These are phyloP conservation scores for Lasiodiplodia gonubiensis DNA, from an alignment of 2,329 filamentous ascomycete genomes.

Conservation along the genomic window DNA sequence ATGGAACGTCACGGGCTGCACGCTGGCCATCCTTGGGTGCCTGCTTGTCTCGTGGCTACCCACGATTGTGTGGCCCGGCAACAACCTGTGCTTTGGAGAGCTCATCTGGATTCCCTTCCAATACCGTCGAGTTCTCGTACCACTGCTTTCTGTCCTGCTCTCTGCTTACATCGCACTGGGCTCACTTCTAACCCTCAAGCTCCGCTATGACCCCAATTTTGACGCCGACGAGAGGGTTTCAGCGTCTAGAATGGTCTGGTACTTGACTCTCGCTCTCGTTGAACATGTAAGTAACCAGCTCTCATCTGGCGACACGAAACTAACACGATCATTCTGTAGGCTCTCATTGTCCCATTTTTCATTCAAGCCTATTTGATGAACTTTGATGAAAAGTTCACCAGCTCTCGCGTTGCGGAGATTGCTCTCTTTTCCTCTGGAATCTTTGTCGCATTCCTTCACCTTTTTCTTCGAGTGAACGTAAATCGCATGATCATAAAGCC, in stretches of 20 bases:
- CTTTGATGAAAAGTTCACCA: constrained; percentile 53
- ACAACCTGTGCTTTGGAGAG: constrained; percentile 68
- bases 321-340: constrained; percentile 46
- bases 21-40: constrained; percentile 58
- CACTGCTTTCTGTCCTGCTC: constrained; percentile 59
- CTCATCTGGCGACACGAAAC: background rate
- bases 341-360: constrained; percentile 69
- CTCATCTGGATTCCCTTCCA: constrained; percentile 70
- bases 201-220: constrained; percentile 61
- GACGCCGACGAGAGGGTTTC: constrained; percentile 65
- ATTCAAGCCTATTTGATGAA: constrained; percentile 56
- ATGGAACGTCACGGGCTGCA: constrained; percentile 65
- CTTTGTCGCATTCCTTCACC: constrained; percentile 67
- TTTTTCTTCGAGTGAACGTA: constrained; percentile 70
- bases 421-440: constrained; percentile 70
- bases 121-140: constrained; percentile 63
- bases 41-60: constrained; percentile 64
- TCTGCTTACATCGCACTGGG: constrained; percentile 58
- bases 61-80: constrained; percentile 61
- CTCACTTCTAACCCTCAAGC: constrained; percentile 62
- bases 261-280: constrained; percentile 62
- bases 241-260: constrained; percentile 74
- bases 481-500: constrained; percentile 61
- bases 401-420: constrained; percentile 69
- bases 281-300: constrained; percentile 59